Evolutionary conservation across 176 grass and related monocot species (phyloP), one percentile per base, ranked within the genome.

Genomic region (Coix lacrymajobi): DNA sequence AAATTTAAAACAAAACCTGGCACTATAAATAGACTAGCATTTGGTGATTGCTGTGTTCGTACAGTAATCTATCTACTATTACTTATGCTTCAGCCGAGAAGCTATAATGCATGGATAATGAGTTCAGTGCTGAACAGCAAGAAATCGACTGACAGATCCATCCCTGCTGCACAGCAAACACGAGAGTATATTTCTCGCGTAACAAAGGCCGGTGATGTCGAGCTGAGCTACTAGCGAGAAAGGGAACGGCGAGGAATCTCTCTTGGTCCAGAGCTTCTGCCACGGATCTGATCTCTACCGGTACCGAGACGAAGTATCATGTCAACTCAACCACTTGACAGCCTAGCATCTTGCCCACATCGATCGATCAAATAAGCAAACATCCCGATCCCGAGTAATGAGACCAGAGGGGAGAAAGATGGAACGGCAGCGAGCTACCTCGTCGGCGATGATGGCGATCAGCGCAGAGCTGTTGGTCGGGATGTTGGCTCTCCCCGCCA

Each of bases 361-460:
- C n/a, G n/a, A n/a, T n/a, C n/a, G n/a, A n/a, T n/a, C 32, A 17
- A 11, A 61, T 19, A 26, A 12, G 31, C 28, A 36, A 78, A 24
- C 37, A 15, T 39, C 65, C 30, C 37, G 25, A 31, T 14, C 24
- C 9, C n/a, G 3, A 58, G 24, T 43, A 7, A 72, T 25, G 37
- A n/a, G 33, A n/a, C 1, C 4, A 11, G 28, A 46, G 28, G 22
- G 34, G 4, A n/a, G 15, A 28, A 44, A 28, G 5, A 0, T 43
- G 0, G 22, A 5, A 7, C 11, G 57, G 11, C 38, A 28, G 67
- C 28, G 40, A 11, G 8, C 3, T 88, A 94, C 92, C 92, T 94
- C 92, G 38, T 94, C 92, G 56, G 88, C 88, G 56, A 93, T 93
- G 85, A 93, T 93, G 46, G 88, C 88, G 66, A 94, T 94, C 72